Conservation (phyloP, 2,329 filamentous ascomycete genomes). For the Pestalotiopsis sp. region DNA sequence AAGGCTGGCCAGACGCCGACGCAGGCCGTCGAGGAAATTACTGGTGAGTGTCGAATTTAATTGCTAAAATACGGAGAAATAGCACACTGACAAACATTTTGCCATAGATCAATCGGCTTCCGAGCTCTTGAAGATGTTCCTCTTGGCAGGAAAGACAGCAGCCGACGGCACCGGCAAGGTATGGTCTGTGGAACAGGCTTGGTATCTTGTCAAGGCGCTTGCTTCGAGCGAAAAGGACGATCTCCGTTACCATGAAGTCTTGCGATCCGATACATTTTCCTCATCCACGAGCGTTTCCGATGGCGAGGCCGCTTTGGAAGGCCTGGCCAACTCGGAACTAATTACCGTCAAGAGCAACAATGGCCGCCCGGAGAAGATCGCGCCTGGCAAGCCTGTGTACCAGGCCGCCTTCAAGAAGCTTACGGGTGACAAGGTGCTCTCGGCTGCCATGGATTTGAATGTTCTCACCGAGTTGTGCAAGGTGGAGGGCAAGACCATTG, state of each 20-base stretch:
- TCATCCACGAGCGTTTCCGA: constrained; percentile 55
- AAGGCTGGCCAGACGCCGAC: constrained; percentile 83
- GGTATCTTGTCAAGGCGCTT: constrained; percentile 82
- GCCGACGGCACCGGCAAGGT: constrained; percentile 48
- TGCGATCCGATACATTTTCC: constrained; percentile 77
- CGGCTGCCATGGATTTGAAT: constrained; percentile 72
- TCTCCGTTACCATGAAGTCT: constrained; percentile 83
- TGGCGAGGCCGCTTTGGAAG: constrained; percentile 76
- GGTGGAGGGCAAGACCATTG: constrained; percentile 73
- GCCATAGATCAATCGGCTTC: constrained; percentile 79
- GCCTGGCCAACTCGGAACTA: constrained; percentile 82
- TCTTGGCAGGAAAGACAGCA: constrained; percentile 65
- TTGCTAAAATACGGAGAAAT: not conserved
- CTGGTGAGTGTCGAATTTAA: not conserved
- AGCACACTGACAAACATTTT: not conserved
- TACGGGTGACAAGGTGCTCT: constrained; percentile 71
- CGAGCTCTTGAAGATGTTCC: constrained; percentile 92
- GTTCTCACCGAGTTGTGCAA: constrained; percentile 70
- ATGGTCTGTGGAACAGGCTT: constrained; percentile 87
- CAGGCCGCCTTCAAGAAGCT: constrained; percentile 78
- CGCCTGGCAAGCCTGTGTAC: constrained; percentile 84
- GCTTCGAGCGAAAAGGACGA: constrained; percentile 58
- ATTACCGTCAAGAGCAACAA: constrained; percentile 74
- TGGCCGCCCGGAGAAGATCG: constrained; percentile 78
- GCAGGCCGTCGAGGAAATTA: constrained; percentile 81